Evolutionary conservation across 2,329 filamentous ascomycete genomes (phyloP).

Genomic region (Fusarium piperis): DNA sequence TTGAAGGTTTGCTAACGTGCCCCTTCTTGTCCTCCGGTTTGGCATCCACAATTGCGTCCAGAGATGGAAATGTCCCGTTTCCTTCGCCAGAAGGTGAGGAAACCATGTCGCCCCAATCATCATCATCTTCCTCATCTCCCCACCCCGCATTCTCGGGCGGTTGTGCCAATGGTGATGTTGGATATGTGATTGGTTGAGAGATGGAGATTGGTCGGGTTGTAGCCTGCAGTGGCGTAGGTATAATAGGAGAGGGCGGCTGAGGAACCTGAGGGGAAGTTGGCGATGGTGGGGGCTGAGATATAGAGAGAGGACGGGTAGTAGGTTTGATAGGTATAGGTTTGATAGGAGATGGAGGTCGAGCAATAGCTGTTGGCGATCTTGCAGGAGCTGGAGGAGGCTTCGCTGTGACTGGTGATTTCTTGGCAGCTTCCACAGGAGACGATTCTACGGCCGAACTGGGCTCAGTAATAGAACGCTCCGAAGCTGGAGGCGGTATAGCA

Average conservation of each 20-base stretch:
- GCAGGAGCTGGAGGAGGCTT: not conserved
- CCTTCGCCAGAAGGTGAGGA: constrained; percentile 42
- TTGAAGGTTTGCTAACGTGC: constrained; percentile 12
- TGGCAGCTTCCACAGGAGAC: constrained; percentile 13
- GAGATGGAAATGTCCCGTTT: constrained; percentile 30
- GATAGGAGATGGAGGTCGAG: constrained; percentile 25
- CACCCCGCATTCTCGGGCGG: constrained; percentile 30
- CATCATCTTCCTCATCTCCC: constrained; percentile 50
- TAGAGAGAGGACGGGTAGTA: constrained; percentile 28
- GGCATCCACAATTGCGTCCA: constrained; percentile 23
- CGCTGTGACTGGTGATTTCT: constrained; percentile 11
- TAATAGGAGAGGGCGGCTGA: constrained; percentile 23
- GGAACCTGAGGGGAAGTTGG: constrained; percentile 24
- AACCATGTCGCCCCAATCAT: constrained; percentile 71
- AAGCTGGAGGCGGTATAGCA: constrained; percentile 25
- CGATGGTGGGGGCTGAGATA: constrained; percentile 27
- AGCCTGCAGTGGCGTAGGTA: constrained; percentile 10
- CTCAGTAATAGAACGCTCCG: constrained; percentile 19
- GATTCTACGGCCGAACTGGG: constrained; percentile 4
- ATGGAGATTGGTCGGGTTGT: constrained; percentile 26
- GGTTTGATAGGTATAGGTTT: constrained; percentile 27
- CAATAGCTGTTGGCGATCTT: constrained; percentile 8
- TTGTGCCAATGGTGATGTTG: constrained; percentile 36
- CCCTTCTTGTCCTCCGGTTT: not conserved
- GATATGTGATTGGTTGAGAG: constrained; percentile 16